Evolutionary conservation across 1,139 yeast genomes (phyloP).

Genomic region (Meyerozyma elateridarum): DNA sequence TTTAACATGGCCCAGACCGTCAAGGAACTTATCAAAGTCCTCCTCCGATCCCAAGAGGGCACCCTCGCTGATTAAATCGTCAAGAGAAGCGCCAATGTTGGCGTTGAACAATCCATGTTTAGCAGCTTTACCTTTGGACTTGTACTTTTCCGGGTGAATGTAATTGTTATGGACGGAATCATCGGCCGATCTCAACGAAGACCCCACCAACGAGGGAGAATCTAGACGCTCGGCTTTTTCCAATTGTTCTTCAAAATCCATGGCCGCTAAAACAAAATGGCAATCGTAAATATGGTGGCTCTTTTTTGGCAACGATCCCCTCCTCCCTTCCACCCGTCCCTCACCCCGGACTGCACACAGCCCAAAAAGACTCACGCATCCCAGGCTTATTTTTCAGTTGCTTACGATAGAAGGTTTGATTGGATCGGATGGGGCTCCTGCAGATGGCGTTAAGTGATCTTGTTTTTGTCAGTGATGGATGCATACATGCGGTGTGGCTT

Average conservation of each 20-base stretch:
- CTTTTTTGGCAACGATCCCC: too few relatives aligned
- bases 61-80: slow-evolving; percentile 56
- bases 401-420: too few relatives aligned
- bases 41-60: slow-evolving; percentile 57
- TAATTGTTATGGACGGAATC: slow-evolving; percentile 44
- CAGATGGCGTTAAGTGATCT: too few relatives aligned
- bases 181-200: slow-evolving; percentile 50
- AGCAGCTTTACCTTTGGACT: slow-evolving; percentile 10
- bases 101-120: slow-evolving; percentile 15
- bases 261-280: slow-evolving; percentile 16
- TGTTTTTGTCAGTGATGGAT: too few relatives aligned
- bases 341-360: too few relatives aligned
- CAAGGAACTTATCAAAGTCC: slow-evolving; percentile 48
- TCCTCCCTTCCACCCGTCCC: too few relatives aligned
- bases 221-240: slow-evolving; percentile 46
- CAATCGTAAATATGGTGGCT: too few relatives aligned
- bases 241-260: slow-evolving; percentile 55
- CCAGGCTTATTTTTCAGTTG: too few relatives aligned
- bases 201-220: slow-evolving; percentile 55
- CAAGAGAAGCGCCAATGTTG: slow-evolving; percentile 43
- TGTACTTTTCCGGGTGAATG: slow-evolving; percentile 44
- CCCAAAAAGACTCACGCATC: too few relatives aligned
- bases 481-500: too few relatives aligned
- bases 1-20: slow-evolving; percentile 48
- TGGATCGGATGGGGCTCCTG: too few relatives aligned